These are phyloP conservation scores for Fusarium denticulatum DNA, from an alignment of 2,329 filamentous ascomycete genomes.

Conservation along the genomic window DNA sequence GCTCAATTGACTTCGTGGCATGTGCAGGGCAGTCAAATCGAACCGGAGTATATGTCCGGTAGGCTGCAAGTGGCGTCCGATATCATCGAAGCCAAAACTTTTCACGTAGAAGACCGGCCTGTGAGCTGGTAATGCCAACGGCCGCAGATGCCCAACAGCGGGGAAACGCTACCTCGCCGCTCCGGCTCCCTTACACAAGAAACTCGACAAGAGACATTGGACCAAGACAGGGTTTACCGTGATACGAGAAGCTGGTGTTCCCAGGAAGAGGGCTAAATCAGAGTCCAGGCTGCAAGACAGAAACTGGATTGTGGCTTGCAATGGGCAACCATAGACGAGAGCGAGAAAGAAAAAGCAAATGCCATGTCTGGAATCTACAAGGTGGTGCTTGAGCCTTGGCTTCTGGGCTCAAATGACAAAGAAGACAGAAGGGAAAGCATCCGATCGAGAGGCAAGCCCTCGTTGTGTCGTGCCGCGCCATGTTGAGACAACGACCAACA, in stretches of 20 bases:
- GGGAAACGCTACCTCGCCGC: background rate
- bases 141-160: conserved; percentile 11
- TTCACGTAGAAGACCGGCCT: background rate
- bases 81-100: background rate
- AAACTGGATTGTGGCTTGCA: conserved; percentile 17
- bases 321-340: conserved; percentile 12
- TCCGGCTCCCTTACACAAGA: background rate
- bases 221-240: background rate
- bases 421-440: background rate
- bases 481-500: conserved; percentile 16
- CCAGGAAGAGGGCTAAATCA: conserved; percentile 4
- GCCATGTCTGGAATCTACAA: conserved; percentile 3
- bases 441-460: conserved; percentile 25
- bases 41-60: background rate
- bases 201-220: conserved; percentile 10
- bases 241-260: background rate
- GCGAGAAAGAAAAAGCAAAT: background rate
- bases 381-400: conserved; percentile 9
- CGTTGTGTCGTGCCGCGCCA: conserved; percentile 14
- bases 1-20: background rate
- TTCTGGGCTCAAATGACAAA: conserved; percentile 3
- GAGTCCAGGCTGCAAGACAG: conserved; percentile 14
- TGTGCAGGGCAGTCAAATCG: background rate
- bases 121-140: conserved; percentile 6
- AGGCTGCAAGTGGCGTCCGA: background rate